These are phyloP conservation scores for Paraconiothyrium sp. DNA, from an alignment of 2,329 filamentous ascomycete species.

Conservation along the genomic window DNA sequence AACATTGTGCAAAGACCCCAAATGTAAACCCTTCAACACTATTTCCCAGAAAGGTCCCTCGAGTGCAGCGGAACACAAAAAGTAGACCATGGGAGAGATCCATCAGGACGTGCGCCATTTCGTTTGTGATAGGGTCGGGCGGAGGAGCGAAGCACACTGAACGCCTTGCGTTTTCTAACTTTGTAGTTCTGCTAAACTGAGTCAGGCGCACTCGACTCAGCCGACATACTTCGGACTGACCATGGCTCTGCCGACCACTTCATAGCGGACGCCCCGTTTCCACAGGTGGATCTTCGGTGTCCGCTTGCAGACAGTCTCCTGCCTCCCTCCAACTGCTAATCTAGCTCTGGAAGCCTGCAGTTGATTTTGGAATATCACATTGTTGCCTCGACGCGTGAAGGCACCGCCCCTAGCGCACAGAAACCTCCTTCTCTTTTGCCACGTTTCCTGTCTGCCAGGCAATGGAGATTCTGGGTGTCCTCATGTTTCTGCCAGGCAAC, in stretches of 20 bases:
- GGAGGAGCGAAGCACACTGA: not conserved
- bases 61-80: not conserved
- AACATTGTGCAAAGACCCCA: not conserved
- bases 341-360: not conserved
- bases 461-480: not conserved
- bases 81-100: not conserved
- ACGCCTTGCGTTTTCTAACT: slow-evolving; percentile 10
- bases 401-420: not conserved
- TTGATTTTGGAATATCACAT: not conserved
- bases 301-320: slow-evolving; percentile 3
- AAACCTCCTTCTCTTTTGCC: not conserved
- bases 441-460: not conserved
- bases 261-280: slow-evolving; percentile 11
- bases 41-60: not conserved
- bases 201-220: slow-evolving; percentile 16
- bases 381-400: not conserved
- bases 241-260: slow-evolving; percentile 6
- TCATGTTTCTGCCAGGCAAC: not conserved
- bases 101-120: not conserved
- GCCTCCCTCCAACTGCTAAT: not conserved
- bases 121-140: not conserved
- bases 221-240: slow-evolving; percentile 6
- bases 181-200: slow-evolving; percentile 9
- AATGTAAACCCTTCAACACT: not conserved
- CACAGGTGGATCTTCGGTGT: slow-evolving; percentile 14